Evolutionary conservation across 805 yeast genomes (phyloP).

Genomic region (Kodamaea fukazawae): DNA sequence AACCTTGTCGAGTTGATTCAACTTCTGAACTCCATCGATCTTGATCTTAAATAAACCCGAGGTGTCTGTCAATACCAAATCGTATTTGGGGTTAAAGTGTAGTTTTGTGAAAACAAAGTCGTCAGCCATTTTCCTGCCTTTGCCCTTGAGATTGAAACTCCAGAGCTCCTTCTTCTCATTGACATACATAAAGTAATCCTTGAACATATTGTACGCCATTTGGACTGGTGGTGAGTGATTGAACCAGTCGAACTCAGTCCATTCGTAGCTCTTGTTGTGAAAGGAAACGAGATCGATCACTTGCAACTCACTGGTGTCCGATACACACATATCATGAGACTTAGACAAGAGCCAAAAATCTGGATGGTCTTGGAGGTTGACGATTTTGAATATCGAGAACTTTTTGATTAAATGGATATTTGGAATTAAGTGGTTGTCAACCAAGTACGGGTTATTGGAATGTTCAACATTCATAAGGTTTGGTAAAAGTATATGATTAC

Average conservation of each 20-base stretch:
- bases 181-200: slow-evolving; percentile 29
- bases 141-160: slow-evolving; percentile 11
- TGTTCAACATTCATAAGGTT: slow-evolving; percentile 27
- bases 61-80: slow-evolving; percentile 15
- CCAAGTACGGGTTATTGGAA: slow-evolving; percentile 19
- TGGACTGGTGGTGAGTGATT: slow-evolving; percentile 16
- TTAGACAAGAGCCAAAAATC: slow-evolving; percentile 38
- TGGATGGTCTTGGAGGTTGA: slow-evolving; percentile 34
- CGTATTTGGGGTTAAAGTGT: slow-evolving; percentile 19
- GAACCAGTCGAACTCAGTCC: slow-evolving; percentile 31
- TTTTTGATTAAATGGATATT: slow-evolving; percentile 5
- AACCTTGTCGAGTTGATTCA: neutral
- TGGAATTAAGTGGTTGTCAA: slow-evolving; percentile 6
- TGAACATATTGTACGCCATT: slow-evolving; percentile 24
- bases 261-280: slow-evolving; percentile 25
- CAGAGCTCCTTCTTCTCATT: slow-evolving; percentile 27
- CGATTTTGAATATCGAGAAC: slow-evolving; percentile 23
- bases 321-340: slow-evolving; percentile 26
- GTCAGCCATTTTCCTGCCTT: slow-evolving; percentile 13
- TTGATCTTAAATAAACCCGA: neutral
- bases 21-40: neutral
- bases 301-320: slow-evolving; percentile 21
- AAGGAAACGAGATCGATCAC: slow-evolving; percentile 32
- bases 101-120: slow-evolving; percentile 13
- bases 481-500: slow-evolving; percentile 3